Base-by-base conservation (phyloP, 106 monocot genomes). In the Dendrobium huoshanense region DNA sequence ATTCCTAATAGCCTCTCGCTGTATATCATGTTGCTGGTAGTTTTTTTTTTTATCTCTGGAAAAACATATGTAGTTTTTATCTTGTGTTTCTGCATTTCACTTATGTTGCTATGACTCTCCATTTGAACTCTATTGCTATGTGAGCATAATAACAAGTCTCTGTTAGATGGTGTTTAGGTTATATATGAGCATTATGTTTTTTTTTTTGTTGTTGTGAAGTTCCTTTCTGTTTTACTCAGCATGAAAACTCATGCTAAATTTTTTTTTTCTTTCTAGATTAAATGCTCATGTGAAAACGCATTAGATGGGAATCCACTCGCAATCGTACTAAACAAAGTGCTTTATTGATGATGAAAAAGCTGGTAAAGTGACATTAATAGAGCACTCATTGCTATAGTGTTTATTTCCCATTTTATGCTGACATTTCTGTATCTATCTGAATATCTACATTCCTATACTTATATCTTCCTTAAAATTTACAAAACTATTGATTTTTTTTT, bases 271-370 rank as follows among this genome's bases (percentile, higher is more conserved):
- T 82, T 84, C 55, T 77, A 98, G 97, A 86, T 95, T 77, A 91
- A 82, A 85, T 84, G 85, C 79, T 90, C 93, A 31, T 95, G 87
- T 84, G 88, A 90, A 70, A 91, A 49, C 95, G 98, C 33, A 81
- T 91, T 72, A 86, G 91, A 72, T 99, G 98, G 98, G 98, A 99
- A 80, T 91, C 93, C 40, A 88, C 87, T 43, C 98, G 98, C 72
- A 84, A 83, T 83, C 98, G 87, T 41, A 99, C 98, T 67, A 99
- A 99, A 82, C 82, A 95, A 73, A 85, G 98, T 61, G 91, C 98
- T 79, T 85, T 95, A 44, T 67, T 99, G 58, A 95, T 99, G 95
- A 95, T 99, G 98, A 84, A 91, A 45, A 93, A 93, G 67, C 75
- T 99, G 88, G 98, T 98, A 87, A 75, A 75, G 29, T 20, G 5